Conservation (phyloP, 164 flowering plant species). For the Kingdonia uniflora region DNA sequence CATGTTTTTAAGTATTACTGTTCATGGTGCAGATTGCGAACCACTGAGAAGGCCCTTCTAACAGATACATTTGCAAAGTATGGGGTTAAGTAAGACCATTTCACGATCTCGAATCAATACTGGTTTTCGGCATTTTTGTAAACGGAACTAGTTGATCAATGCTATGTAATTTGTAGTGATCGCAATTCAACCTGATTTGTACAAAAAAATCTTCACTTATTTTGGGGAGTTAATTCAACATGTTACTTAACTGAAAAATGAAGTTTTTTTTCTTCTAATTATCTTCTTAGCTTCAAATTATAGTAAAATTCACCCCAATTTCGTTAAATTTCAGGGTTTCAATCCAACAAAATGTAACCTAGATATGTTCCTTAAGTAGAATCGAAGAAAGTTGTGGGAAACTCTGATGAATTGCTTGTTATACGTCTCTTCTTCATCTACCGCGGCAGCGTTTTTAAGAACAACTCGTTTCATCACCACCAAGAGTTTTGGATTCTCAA, state of each 20-base stretch:
- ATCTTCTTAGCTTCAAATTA: no score
- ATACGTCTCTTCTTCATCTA: conserved; percentile 25
- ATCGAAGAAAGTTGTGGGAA: conserved; percentile 13
- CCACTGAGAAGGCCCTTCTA: conserved; percentile 55
- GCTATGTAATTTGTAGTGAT: no score
- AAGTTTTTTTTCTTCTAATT: no score
- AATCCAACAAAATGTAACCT: no score
- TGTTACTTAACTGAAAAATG: no score
- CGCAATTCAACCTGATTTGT: background rate
- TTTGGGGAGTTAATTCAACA: background rate
- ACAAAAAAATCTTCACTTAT: background rate
- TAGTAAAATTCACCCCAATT: no score
- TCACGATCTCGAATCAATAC: background rate
- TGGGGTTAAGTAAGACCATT: conserved; percentile 10
- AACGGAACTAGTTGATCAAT: background rate
- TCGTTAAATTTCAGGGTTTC: no score
- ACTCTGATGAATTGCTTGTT: conserved; percentile 49
- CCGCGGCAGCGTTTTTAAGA: conserved; percentile 28
- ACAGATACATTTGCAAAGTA: conserved; percentile 53
- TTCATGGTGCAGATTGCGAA: conserved; percentile 45
- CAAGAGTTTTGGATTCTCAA: conserved; percentile 15
- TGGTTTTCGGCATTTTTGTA: background rate
- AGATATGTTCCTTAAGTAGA: conserved; percentile 7
- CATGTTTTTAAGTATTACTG: background rate
- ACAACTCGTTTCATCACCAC: conserved; percentile 16